Evolutionary conservation across 2,329 filamentous ascomycete genomes (phyloP), one percentile per base, ranked within the genome.

Genomic region (Colletotrichum sp.): DNA sequence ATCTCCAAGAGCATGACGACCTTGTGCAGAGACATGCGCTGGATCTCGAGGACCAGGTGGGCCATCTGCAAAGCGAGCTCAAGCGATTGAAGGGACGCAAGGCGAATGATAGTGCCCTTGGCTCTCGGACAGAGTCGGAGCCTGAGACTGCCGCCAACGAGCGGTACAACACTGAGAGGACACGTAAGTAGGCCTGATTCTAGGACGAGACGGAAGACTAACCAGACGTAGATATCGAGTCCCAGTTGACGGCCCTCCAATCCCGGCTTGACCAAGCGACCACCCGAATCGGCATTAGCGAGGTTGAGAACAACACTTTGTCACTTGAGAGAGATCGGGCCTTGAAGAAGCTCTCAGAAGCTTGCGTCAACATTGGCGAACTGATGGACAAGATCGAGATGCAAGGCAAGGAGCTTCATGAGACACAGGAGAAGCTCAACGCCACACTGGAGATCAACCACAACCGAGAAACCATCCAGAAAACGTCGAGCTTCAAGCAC

Each of bases 281-380:
- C 71, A 90, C 90, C 60, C 93, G 93, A 80, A 86, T 90, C 28
- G 91, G 89, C 76, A 87, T 91, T n/a, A 88, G 89, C 44, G 91
- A 94, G 67, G 92, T 92, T 69, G 90, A 92, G 77, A 92, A 90
- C 75, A 90, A 93, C 77, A 90, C 92, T 5, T 84, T 94, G 57
- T 88, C 88, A 5, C 88, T 90, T 34, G 93, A 95, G 82, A 90
- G 92, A 34, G 93, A 95, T 78, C 91, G 92, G 63, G 90, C 93
- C 49, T 87, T 93, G 65, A 89, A 88, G 68, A 92, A 93, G 79
- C 87, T 93, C 7, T 90, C 90, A 32, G 88, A 92, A 67, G 92
- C 92, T 6, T 92, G 90, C 55, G 87, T 89, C 63, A 91, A 90
- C 39, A 90, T 91, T 78, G 90, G 88, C 78, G 87, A 88, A 75